phyloP scores from a whole-genome alignment of 2,329 filamentous ascomycete genomes.

The Neofusicoccum ribis region DNA sequence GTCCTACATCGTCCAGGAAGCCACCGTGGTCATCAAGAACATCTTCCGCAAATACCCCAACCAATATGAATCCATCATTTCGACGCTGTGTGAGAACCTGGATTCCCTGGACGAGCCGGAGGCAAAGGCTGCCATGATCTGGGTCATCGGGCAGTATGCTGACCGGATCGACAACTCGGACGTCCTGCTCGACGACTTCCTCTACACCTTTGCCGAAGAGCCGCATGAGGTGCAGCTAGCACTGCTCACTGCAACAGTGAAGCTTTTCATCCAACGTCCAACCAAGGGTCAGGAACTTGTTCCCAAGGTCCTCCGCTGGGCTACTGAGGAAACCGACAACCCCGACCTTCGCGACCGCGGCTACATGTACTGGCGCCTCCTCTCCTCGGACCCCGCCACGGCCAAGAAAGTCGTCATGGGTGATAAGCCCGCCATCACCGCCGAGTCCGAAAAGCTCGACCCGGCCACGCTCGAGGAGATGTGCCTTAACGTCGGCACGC shows the following conservation, averaged over 20 bases:
- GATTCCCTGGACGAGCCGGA: constrained; percentile 97
- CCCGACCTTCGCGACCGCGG: constrained; percentile 92
- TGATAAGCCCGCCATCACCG: constrained; percentile 92
- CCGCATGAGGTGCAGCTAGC: constrained; percentile 94
- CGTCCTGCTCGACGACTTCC: constrained; percentile 87
- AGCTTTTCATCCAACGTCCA: constrained; percentile 94
- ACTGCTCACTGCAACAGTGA: constrained; percentile 92
- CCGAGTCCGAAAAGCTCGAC: constrained; percentile 92
- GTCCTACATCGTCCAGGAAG: constrained; percentile 98
- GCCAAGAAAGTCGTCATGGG: constrained; percentile 94
- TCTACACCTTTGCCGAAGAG: constrained; percentile 92
- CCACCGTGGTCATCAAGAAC: constrained; percentile 96
- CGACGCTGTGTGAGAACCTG: constrained; percentile 90
- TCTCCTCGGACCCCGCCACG: constrained; percentile 85
- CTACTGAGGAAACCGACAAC: constrained; percentile 98
- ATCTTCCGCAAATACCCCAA: constrained; percentile 99
- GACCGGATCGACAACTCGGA: constrained; percentile 97
- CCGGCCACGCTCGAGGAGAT: constrained; percentile 91
- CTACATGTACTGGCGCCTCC: constrained; percentile 98
- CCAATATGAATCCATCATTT: constrained; percentile 97
- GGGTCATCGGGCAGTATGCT: constrained; percentile 98
- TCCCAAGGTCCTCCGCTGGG: constrained; percentile 95
- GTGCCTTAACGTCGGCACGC: constrained; percentile 91
- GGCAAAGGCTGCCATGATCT: constrained; percentile 97
- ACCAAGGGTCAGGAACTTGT: constrained; percentile 93